Base-by-base conservation (phyloP, 2,329 filamentous ascomycete species). In the Penicillium palitans region DNA sequence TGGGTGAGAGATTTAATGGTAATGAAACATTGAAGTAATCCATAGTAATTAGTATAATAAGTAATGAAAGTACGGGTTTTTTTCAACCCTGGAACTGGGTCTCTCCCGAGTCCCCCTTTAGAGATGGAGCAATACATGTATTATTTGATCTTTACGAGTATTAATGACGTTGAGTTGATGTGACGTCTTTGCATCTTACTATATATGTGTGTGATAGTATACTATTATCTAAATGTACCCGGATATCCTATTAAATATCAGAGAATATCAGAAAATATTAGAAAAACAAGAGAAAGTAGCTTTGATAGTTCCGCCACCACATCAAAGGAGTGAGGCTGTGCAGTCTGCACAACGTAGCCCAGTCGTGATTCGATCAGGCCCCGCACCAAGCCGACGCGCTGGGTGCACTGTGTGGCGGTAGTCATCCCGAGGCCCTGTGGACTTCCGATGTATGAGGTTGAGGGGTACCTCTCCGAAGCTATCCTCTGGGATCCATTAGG, bases 261-360 rank as follows among this genome's bases (percentile, higher is more conserved):
- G 25, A 9, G 24, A 27, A 44, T 60, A 55, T 54, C 58, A 41
- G 57, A 51, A 50, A 50, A 48, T 41, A 55, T 54, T 59, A 41
- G 57, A 51, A 52, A 50, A 46, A 40, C 49, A 55, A 55, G 31
- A 39, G 24, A 40, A 25, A 41, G 46, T 48, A 48, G 42, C 42
- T 54, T 40, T 54, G 52, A 42, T 52, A 29, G 17, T 52, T 61
- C 59, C 56, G 63, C 63, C 61, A 61, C 60, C 47, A 57, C 40
- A 45, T 53, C 40, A 35, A 21, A 35, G 17, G 56, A 63, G 49
- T 69, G 70, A 72, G 70, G 70, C 70, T 72, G 70, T 72, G 70
- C 70, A 66, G 21, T 48, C 61, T 57, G 48, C 59, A 61, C 49
- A 47, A 31, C 48, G 24, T 29, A 52, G 37, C 35, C 8, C 19